phyloP scores from a whole-genome alignment of 169 alveolate species.

The Pseudocohnilembus persalinus region DNA sequence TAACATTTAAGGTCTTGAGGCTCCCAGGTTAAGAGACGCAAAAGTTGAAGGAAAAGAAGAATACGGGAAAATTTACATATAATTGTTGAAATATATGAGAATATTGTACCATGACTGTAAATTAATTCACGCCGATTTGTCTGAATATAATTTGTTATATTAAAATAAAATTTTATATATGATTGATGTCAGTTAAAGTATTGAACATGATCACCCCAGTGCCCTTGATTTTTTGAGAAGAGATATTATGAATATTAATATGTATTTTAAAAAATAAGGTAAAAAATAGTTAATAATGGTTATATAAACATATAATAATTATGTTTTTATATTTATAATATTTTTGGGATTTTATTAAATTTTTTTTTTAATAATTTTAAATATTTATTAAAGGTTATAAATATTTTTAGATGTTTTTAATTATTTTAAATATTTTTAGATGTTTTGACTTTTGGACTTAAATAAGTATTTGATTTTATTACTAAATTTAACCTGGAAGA shows the following conservation, averaged over 20 bases:
- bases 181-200: slow-evolving; percentile 98
- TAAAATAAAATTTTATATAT: slow-evolving; percentile 85
- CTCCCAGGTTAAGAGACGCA: slow-evolving; percentile 92
- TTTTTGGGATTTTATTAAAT: too few species aligned
- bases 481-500: slow-evolving; percentile 56
- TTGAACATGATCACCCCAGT: slow-evolving; percentile 98
- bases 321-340: too few species aligned
- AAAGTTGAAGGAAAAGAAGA: slow-evolving; percentile 55
- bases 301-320: too few species aligned
- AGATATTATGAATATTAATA: slow-evolving; percentile 95
- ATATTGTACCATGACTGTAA: slow-evolving; percentile 92
- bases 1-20: slow-evolving; percentile 57
- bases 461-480: slow-evolving; percentile 75
- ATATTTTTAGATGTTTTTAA: too few species aligned
- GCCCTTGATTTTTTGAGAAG: slow-evolving; percentile 97
- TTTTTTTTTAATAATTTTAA: too few species aligned
- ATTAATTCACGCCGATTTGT: slow-evolving; percentile 98
- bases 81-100: slow-evolving; percentile 89
- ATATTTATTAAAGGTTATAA: too few species aligned
- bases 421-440: too few species aligned
- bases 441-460: slow-evolving; percentile 66
- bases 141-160: slow-evolving; percentile 95
- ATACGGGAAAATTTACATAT: slow-evolving; percentile 80
- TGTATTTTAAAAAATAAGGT: slow-evolving; percentile 88
- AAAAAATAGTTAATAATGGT: too few species aligned